Evolutionary conservation across 1,284 basidiomycete species (phyloP).

Genomic region (Sanghuangporus sanghuang): DNA sequence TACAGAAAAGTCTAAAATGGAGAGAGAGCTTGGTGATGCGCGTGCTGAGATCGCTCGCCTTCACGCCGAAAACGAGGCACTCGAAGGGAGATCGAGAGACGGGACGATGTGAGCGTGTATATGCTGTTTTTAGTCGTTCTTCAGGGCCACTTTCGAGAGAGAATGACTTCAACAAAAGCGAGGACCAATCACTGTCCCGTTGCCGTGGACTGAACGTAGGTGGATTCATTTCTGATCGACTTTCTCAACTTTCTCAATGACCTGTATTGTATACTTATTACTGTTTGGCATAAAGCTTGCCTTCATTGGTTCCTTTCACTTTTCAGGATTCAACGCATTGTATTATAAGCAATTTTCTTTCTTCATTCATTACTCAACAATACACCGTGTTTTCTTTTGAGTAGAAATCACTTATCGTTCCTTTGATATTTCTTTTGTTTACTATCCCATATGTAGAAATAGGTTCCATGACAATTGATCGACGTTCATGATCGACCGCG

Average conservation of each 20-base stretch:
- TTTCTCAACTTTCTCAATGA: background rate
- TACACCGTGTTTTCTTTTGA: background rate
- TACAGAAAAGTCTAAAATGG: conserved; percentile 5
- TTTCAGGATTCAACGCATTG: background rate
- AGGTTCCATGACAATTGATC: too few species aligned
- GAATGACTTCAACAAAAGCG: background rate
- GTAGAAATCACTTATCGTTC: background rate
- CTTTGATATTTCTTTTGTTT: background rate
- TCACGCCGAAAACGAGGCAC: conserved; percentile 2
- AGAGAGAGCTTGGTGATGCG: conserved; percentile 9
- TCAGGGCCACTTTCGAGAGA: background rate
- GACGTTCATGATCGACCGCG: too few species aligned
- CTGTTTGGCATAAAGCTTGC: too few species aligned
- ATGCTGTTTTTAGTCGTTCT: background rate
- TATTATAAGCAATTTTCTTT: conserved; percentile 2
- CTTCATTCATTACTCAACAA: background rate
- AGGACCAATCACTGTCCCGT: too few species aligned
- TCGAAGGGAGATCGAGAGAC: background rate
- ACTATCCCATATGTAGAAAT: too few species aligned
- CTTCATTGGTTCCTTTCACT: background rate
- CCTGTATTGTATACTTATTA: too few species aligned
- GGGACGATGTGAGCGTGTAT: background rate
- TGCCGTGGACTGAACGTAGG: background rate
- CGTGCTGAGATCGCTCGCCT: conserved; percentile 14
- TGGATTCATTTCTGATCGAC: background rate